These are phyloP conservation scores for Hexamita inflata DNA, from an alignment of 208 protist species.

Conservation along the genomic window DNA sequence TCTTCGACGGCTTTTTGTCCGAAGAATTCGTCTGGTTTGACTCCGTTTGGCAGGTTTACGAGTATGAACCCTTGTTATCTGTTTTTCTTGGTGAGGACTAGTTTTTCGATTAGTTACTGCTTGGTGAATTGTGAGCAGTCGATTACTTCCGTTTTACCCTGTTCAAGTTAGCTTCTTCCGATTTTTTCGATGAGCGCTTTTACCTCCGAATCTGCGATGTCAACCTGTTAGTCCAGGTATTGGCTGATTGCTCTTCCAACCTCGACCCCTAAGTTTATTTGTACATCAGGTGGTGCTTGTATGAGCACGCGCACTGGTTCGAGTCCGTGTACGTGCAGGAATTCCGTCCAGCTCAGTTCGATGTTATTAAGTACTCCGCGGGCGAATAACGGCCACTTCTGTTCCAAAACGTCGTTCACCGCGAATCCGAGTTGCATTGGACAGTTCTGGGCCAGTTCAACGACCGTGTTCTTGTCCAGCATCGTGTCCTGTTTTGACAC, in stretches of 20 bases:
- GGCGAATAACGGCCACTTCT: constrained; percentile 16
- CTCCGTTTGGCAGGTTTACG: background rate
- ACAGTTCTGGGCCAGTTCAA: background rate
- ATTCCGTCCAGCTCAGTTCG: background rate
- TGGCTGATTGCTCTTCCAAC: background rate
- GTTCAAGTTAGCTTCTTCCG: too few relatives aligned
- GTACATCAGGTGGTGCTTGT: background rate
- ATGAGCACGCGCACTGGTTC: constrained; percentile 8
- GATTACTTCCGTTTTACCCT: background rate
- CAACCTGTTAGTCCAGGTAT: background rate
- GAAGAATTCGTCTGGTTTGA: background rate
- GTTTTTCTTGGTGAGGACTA: background rate
- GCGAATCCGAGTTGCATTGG: constrained; percentile 16
- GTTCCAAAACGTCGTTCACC: background rate
- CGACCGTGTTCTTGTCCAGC: background rate
- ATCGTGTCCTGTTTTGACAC: background rate
- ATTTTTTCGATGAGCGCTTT: too few relatives aligned
- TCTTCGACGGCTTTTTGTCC: background rate
- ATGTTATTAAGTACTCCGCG: constrained; percentile 17
- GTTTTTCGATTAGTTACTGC: background rate
- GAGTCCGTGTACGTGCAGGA: background rate
- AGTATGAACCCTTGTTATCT: background rate
- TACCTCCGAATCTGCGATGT: too few relatives aligned
- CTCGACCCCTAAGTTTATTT: background rate
- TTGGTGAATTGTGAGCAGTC: background rate